Evolutionary conservation across 495 filamentous ascomycete genomes (phyloP), one percentile per base, ranked within the genome.

Genomic region (Pseudotulostoma volvatum): DNA sequence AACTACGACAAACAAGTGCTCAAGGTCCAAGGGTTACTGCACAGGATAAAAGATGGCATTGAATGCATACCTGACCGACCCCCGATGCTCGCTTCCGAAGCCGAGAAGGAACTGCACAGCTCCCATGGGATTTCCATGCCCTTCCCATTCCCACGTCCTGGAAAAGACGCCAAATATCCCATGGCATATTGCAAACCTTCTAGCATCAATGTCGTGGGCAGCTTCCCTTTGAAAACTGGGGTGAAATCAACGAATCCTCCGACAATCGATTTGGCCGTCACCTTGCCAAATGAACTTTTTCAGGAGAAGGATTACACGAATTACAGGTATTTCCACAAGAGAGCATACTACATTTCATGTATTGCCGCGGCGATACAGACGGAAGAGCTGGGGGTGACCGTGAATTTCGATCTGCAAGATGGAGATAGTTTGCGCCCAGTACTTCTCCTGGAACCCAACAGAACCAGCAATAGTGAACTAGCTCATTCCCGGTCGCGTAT

Each of bases 261-360:
- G 23, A 61, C 64, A 1, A 67, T 93, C 35, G 90, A 97, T 60
- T 61, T 97, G 65, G 76, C 83, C 13, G 73, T 94, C 4, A 77
- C 74, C 8, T 90, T 97, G 74, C 87, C 92, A 11, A 58, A 54
- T 33, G 60, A 70, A 2, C 61, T 93, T 1, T 84, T 96, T 44
- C 83, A 93, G 51, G 81, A 87, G 37, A 96, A 97, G 55, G 90
- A 97, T 58, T 95, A 86, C 54, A 66, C 87, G 33, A 84, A 96
- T 49, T 71, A 87, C 59, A 71, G 90, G 43, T 97, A 88, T 56
- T 95, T 96, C 50, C 79, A 95, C 58, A 94, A 95, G 54, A 63
- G 88, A 39, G 84, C 90, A 3, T 96, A 85, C 50, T 96, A 93
- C 45, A 57, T 97, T 18, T 82, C 87, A 25, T 81, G 76, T 44